Evolutionary conservation across 352 stramenopile genomes (phyloP).

Genomic region (Globisporangium takayamanum): DNA sequence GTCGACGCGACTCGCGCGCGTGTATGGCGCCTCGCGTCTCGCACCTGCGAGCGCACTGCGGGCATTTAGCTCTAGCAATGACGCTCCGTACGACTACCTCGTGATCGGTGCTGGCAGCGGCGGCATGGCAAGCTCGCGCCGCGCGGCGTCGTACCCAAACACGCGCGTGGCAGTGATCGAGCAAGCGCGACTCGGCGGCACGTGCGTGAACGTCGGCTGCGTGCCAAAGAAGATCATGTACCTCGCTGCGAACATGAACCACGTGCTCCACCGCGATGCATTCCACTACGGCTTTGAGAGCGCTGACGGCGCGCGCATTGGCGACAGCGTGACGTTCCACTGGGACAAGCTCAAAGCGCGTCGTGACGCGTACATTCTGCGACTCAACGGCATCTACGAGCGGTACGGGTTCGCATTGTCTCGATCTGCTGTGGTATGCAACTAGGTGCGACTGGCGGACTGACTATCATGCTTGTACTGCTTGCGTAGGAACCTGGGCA

Average conservation of each 20-base stretch:
- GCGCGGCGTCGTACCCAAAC: slow-evolving; percentile 70
- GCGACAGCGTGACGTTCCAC: slow-evolving; percentile 64
- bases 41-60: background rate
- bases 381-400: slow-evolving; percentile 96
- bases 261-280: slow-evolving; percentile 47
- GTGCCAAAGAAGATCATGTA: slow-evolving; percentile 99
- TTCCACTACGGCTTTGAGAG: slow-evolving; percentile 57
- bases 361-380: slow-evolving; percentile 92
- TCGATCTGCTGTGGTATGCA: background rate
- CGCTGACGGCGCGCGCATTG: slow-evolving; percentile 27
- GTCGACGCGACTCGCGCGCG: background rate
- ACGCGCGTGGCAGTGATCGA: slow-evolving; percentile 96
- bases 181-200: slow-evolving; percentile 87
- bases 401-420: slow-evolving; percentile 19
- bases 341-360: slow-evolving; percentile 90
- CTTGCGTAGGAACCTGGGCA: slow-evolving; percentile 72
- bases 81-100: slow-evolving; percentile 75
- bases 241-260: slow-evolving; percentile 56
- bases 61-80: slow-evolving; percentile 10
- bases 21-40: background rate
- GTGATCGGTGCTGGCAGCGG: slow-evolving; percentile 90
- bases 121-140: slow-evolving; percentile 90
- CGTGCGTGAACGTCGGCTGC: slow-evolving; percentile 99
- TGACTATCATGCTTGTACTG: background rate
- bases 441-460: background rate